Percentiles rank a stretch among this genome's conserved stretches.
phyloP scores from a whole-genome alignment of 306 rosid species.

The Corylus americana region DNA sequence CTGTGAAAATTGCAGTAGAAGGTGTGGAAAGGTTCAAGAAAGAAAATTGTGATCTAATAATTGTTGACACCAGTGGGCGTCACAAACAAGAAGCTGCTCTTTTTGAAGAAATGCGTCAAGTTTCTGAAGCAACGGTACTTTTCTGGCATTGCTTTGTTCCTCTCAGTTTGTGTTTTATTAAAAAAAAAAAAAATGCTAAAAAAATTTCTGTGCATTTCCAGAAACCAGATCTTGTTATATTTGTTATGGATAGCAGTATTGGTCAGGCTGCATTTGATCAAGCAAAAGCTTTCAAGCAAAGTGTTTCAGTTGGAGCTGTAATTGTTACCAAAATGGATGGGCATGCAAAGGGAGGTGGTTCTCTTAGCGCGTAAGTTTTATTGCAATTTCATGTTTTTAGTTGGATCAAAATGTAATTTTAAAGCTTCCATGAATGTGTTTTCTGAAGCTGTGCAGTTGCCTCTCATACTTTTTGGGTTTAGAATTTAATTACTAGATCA shows the following conservation, averaged over 20 bases:
- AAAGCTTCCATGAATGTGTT: neutral
- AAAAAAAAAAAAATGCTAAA: constrained; percentile 11
- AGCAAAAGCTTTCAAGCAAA: constrained; percentile 80
- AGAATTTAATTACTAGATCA: neutral
- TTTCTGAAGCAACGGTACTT: constrained; percentile 86
- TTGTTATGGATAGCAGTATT: constrained; percentile 89
- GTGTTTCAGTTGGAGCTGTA: constrained; percentile 86
- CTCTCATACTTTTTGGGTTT: neutral
- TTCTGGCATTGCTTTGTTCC: constrained; percentile 25
- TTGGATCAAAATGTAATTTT: constrained; percentile 1
- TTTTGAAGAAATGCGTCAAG: constrained; percentile 94
- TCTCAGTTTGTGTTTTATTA: neutral
- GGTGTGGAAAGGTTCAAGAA: constrained; percentile 81
- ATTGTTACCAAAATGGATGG: constrained; percentile 88
- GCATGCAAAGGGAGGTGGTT: constrained; percentile 89
- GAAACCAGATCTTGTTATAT: constrained; percentile 85
- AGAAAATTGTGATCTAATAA: constrained; percentile 81
- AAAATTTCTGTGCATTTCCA: constrained; percentile 42
- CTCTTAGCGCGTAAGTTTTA: constrained; percentile 79
- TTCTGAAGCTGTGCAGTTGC: neutral
- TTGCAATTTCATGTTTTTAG: neutral
- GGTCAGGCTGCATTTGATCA: constrained; percentile 95
- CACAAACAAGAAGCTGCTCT: constrained; percentile 90
- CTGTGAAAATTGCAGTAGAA: constrained; percentile 77
- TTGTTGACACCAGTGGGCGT: constrained; percentile 89